A percentile compares a stretch with the other conserved stretches of the same genome.
These are phyloP conservation scores for Flaveria linearis DNA, from an alignment of 129 eudicot genomes.

Conservation along the genomic window DNA sequence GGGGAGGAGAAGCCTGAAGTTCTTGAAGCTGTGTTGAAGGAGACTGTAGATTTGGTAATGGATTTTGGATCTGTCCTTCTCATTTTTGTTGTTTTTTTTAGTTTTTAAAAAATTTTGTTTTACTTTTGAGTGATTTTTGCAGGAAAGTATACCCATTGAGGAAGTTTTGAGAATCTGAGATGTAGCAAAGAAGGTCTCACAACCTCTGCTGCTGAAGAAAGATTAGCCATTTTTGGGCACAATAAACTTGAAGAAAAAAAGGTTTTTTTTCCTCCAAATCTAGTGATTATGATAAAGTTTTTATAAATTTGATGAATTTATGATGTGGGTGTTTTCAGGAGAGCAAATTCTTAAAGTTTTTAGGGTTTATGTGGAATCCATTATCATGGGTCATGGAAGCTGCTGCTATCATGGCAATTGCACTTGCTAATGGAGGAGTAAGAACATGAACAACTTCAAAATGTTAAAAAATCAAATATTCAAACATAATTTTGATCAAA, in stretches of 20 bases:
- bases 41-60: slow-evolving; percentile 98
- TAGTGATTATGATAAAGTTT: slow-evolving; percentile 17
- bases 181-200: slow-evolving; percentile 82
- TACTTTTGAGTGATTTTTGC: slow-evolving; percentile 21
- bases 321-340: slow-evolving; percentile 58
- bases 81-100: neutral
- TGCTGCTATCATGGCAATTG: slow-evolving; percentile 98
- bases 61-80: slow-evolving; percentile 38
- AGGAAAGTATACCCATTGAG: slow-evolving; percentile 91
- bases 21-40: slow-evolving; percentile 94
- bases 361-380: slow-evolving; percentile 99
- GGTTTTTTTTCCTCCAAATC: slow-evolving; percentile 37
- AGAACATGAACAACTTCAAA: slow-evolving; percentile 23
- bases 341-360: slow-evolving; percentile 89
- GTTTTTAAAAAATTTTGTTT: neutral
- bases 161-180: slow-evolving; percentile 92
- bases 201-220: slow-evolving; percentile 32
- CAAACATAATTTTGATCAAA: neutral
- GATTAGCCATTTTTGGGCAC: slow-evolving; percentile 30
- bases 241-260: slow-evolving; percentile 91
- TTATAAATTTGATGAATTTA: slow-evolving; percentile 3
- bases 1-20: slow-evolving; percentile 88
- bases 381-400: slow-evolving; percentile 99
- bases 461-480: neutral
- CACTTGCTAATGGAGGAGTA: slow-evolving; percentile 99